These are phyloP conservation scores for Flaveria trinervia DNA, from an alignment of 129 eudicot genomes.

Conservation along the genomic window DNA sequence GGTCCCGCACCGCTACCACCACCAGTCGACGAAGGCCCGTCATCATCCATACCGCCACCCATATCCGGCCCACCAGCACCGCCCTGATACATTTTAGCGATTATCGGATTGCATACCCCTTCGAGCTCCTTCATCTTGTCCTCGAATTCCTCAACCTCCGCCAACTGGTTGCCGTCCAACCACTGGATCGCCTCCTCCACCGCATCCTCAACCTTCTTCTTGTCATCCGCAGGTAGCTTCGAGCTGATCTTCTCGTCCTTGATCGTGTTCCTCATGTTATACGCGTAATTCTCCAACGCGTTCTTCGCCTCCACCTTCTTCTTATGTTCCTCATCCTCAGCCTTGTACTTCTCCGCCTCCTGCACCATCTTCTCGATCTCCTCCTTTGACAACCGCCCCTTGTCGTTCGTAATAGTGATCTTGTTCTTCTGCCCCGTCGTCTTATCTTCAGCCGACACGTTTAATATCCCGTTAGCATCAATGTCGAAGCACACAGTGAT, in stretches of 20 bases:
- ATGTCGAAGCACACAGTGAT: conserved; percentile 77
- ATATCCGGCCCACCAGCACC: conserved; percentile 50
- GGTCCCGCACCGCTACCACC: conserved; percentile 59
- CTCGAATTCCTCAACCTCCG: conserved; percentile 74
- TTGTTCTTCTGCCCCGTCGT: conserved; percentile 86
- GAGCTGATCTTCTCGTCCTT: conserved; percentile 76
- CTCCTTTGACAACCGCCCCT: conserved; percentile 77
- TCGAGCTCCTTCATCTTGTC: conserved; percentile 85
- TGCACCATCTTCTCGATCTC: conserved; percentile 85
- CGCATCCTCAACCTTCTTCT: conserved; percentile 79
- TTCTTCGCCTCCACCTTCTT: conserved; percentile 83
- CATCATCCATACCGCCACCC: conserved; percentile 66
- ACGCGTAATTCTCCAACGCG: conserved; percentile 74
- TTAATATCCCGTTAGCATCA: conserved; percentile 76
- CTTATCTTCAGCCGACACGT: conserved; percentile 80
- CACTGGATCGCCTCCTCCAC: conserved; percentile 63
- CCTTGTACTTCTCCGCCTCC: conserved; percentile 81
- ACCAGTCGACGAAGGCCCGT: conserved; percentile 33
- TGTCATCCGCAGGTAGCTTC: conserved; percentile 58
- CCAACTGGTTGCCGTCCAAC: conserved; percentile 72
- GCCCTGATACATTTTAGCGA: conserved; percentile 82
- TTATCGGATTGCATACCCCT: conserved; percentile 72
- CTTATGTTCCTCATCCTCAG: conserved; percentile 84
- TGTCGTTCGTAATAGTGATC: conserved; percentile 79
- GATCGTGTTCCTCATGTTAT: conserved; percentile 81